Base-by-base conservation (phyloP, 495 filamentous ascomycete genomes). In the Talaromyces proteolyticus region DNA sequence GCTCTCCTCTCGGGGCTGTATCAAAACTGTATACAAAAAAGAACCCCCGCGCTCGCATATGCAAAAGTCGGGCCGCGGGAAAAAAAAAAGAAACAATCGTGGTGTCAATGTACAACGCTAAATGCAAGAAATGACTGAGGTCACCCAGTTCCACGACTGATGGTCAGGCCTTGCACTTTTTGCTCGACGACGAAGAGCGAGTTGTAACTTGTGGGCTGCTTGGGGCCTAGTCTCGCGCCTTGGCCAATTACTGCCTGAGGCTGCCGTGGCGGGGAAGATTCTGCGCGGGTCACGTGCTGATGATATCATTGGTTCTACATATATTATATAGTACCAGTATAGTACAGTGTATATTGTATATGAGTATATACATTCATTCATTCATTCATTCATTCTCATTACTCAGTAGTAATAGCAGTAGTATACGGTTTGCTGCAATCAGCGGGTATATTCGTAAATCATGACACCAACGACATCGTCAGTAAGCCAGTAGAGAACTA, bases 1-100 rank as follows among this genome's bases (percentile, higher is more conserved):
- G n/a, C 34, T 36, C 47, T 36, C 40, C 16, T 49, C 47, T 36
- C 47, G 24, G 47, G 47, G 47, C 47, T 49, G 8, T 22, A 16
- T 25, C 18, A 17, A 23, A 18, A 25, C 23, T 10, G n/a, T 1
- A 26, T 34, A 25, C 17, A 18, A 19, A 17, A 16, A 45, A 45
- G n/a, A n/a, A n/a, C n/a, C n/a, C n/a, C n/a, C n/a, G n/a, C n/a
- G n/a, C n/a, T n/a, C n/a, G n/a, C n/a, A n/a, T n/a, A n/a, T n/a
- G n/a, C n/a, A n/a, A n/a, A n/a, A n/a, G n/a, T n/a, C n/a, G n/a
- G n/a, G n/a, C n/a, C n/a, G n/a, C n/a, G n/a, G n/a, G n/a, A 18
- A 25, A 18, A 29, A 23, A 3, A 26, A 45, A 45, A 45, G 1
- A 14, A 8, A n/a, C n/a, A n/a, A n/a, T n/a, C n/a, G n/a, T n/a